These are phyloP conservation scores for Trichoderma virens DNA, from an alignment of 495 filamentous ascomycete genomes.

Conservation along the genomic window DNA sequence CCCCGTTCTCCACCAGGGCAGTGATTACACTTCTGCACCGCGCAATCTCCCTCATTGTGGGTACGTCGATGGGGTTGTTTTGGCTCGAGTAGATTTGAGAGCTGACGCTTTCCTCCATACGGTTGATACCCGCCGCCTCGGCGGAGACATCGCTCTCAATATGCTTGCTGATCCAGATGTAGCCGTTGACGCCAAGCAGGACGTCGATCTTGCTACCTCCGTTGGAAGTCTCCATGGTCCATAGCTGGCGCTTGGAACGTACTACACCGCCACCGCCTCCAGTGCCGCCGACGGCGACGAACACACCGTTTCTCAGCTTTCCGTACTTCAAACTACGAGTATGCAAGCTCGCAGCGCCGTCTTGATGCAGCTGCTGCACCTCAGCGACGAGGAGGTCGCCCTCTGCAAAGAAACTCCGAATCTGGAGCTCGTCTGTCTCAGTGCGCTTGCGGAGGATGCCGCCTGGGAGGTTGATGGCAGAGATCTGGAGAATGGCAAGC, in stretches of 20 bases:
- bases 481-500: conserved; percentile 73
- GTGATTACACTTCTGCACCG: conserved; percentile 70
- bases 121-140: conserved; percentile 53
- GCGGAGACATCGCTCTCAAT: conserved; percentile 39
- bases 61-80: conserved; percentile 70
- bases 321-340: conserved; percentile 88
- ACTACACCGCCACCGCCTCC: conserved; percentile 81
- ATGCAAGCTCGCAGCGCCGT: conserved; percentile 79
- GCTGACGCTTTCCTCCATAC: conserved; percentile 72
- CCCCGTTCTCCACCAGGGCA: conserved; percentile 69
- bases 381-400: conserved; percentile 87
- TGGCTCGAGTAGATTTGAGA: conserved; percentile 74
- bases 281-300: conserved; percentile 69
- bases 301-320: conserved; percentile 86
- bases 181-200: conserved; percentile 89
- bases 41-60: conserved; percentile 81
- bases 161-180: conserved; percentile 86
- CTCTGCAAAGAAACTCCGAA: conserved; percentile 85
- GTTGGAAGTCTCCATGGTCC: conserved; percentile 60
- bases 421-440: conserved; percentile 90
- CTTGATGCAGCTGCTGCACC: conserved; percentile 74
- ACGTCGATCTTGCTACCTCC: conserved; percentile 73
- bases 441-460: conserved; percentile 87
- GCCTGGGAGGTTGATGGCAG: conserved; percentile 87
- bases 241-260: conserved; percentile 73